phyloP scores from a whole-genome alignment of 1,284 basidiomycete genomes.

The Xanthoconium separans region DNA sequence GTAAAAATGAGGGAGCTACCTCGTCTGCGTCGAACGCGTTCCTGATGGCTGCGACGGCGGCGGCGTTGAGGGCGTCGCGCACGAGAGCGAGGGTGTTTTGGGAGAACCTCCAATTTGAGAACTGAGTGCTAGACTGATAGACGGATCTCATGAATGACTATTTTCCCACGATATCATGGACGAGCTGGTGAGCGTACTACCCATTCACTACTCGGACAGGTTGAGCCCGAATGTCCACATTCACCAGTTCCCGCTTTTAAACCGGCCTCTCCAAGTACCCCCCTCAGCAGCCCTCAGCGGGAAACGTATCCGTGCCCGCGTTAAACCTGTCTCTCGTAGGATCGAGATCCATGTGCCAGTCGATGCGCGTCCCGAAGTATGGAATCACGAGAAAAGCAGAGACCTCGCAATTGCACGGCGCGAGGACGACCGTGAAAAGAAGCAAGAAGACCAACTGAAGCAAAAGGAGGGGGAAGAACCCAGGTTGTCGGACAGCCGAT shows the following conservation, averaged over 20 bases:
- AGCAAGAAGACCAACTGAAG: constrained; percentile 55
- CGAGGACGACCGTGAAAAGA: constrained; percentile 74
- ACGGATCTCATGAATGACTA: not conserved
- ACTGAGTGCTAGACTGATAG: constrained; percentile 79
- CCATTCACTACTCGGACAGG: constrained; percentile 65
- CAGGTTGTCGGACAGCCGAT: constrained; percentile 62
- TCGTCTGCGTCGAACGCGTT: constrained; percentile 77
- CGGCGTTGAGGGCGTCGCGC: constrained; percentile 67
- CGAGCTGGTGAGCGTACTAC: constrained; percentile 62
- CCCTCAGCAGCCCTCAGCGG: constrained; percentile 70
- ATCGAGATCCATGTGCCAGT: constrained; percentile 76
- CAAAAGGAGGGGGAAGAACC: constrained; percentile 53
- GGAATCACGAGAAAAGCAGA: constrained; percentile 66
- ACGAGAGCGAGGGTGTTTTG: constrained; percentile 56
- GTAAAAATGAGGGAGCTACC: constrained; percentile 46
- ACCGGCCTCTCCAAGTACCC: constrained; percentile 68
- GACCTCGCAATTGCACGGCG: constrained; percentile 60
- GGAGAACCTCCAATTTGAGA: constrained; percentile 85
- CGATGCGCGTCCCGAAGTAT: constrained; percentile 74
- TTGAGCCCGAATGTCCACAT: constrained; percentile 64
- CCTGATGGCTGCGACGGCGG: constrained; percentile 73
- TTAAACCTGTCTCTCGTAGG: constrained; percentile 60
- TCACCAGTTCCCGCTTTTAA: constrained; percentile 76
- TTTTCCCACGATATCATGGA: constrained; percentile 35
- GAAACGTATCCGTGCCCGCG: constrained; percentile 69